These are phyloP conservation scores for Colletotrichum cuscutae DNA, from an alignment of 2,329 filamentous ascomycete genomes.

Conservation along the genomic window DNA sequence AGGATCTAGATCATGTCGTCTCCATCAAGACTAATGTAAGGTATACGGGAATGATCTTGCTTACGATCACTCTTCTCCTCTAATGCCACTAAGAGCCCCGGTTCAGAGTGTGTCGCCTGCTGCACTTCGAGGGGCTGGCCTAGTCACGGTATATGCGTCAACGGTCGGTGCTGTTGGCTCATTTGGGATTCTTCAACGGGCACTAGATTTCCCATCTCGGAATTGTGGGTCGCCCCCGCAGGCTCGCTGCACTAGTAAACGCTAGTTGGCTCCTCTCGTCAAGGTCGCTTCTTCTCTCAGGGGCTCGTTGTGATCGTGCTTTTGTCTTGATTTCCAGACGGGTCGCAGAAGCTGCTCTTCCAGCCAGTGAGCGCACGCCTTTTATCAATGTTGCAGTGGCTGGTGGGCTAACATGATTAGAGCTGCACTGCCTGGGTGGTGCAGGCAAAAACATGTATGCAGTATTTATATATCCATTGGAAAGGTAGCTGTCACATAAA, in stretches of 20 bases:
- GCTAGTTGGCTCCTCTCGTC: background rate
- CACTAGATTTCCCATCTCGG: background rate
- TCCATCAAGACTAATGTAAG: background rate
- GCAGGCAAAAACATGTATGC: background rate
- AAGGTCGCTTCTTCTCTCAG: slow-evolving; percentile 6
- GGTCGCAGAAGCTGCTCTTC: background rate
- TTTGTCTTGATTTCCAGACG: background rate
- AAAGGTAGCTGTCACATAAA: slow-evolving; percentile 8
- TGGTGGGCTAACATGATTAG: slow-evolving; percentile 1
- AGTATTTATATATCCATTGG: slow-evolving; percentile 1
- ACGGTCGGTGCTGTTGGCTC: background rate
- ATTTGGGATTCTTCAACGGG: slow-evolving; percentile 2
- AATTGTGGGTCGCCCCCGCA: slow-evolving; percentile 17
- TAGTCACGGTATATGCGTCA: background rate
- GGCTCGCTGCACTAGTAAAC: background rate
- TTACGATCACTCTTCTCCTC: no score
- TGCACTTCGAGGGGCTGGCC: background rate
- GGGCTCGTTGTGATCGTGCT: background rate
- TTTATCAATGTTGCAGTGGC: slow-evolving; percentile 18
- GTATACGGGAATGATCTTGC: no score
- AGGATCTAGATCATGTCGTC: background rate
- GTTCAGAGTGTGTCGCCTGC: background rate
- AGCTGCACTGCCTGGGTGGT: background rate
- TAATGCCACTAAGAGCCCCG: background rate
- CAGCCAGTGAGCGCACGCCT: slow-evolving; percentile 9